Evolutionary conservation across 257 asterid genomes (phyloP), one percentile per base, ranked within the genome.

Genomic region (Linaria vulgaris): DNA sequence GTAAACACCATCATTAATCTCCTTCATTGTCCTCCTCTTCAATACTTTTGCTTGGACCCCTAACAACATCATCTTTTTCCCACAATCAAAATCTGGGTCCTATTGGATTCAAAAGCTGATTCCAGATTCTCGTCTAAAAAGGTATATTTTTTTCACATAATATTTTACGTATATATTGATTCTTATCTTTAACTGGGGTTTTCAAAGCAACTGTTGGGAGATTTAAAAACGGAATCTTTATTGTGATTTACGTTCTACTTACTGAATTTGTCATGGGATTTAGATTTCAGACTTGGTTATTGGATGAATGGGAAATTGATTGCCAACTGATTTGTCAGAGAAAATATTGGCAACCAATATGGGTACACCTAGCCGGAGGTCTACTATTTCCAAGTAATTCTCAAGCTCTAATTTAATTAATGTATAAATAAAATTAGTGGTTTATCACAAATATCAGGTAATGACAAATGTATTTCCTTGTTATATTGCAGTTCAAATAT

Each of bases 341-440:
- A 58, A 37, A 52, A 61, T 66, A 47, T 70, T 70, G 73, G 38
- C 76, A 49, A 41, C 54, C n/a, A 74, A 22, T 19, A 77, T 68
- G 82, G 83, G 74, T 15, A 73, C 86, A 44, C 88, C 82, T 58
- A 63, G 73, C 53, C 67, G 80, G 46, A 63, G 71, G 69, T 21
- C 71, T 51, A 3, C 77, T 0, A 47, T 57, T 37, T 54, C 73
- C 45, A 78, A 70, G 83, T 78, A 74, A 57, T 48, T 63, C 47
- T 17, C 0, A 65, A 64, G 15, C 69, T 68, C 66, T 54, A 54
- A 50, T 63, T 49, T 21, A 46, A 22, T 9, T 41, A 12, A 0
- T 6, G 25, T 12, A 9, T 1, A 19, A 22, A 20, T n/a, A 4
- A 71, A 59, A 17, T 48, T 7, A 25, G 69, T 19, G 23, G 10